Evolutionary conservation across 2,329 filamentous ascomycete species (phyloP), one percentile per base, ranked within the genome.

Genomic region (Bipolaris victoriae): DNA sequence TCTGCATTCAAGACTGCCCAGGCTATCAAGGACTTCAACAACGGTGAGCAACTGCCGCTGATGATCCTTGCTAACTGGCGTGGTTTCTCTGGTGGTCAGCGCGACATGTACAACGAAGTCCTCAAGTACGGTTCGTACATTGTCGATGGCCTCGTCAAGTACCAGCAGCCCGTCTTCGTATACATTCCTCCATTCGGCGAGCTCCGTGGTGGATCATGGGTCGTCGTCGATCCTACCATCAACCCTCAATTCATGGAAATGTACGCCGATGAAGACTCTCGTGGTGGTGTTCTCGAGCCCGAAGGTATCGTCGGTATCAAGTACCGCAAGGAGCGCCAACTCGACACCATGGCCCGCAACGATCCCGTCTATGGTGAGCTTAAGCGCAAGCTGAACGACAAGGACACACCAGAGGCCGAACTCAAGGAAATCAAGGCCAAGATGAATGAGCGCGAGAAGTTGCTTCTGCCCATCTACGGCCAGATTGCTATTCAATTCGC

Each of bases 61-160:
- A 98, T 99, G 92, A 99, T 99, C 76, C 88, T 99, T 64, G 95
- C 95, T 80, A 99, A 99, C 86, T 99, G 95, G 95, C 90, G 95
- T 88, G 95, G 95, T 83, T 99, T 99, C 91, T 99, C 95, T 67
- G 95, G 95, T 83, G 95, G 95, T 65, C 95, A 99, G 82, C 92
- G 94, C 69, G 95, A 99, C 81, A 99, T 99, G 95, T 99, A 96
- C 88, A 97, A 98, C 82, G 95, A 99, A 81, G 95, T 99, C 15
- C 88, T 99, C 79, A 99, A 99, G 84, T 99, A 99, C 74, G 95
- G 95, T 75, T 97, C 94, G 16, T 98, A 95, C 85, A 99, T 99
- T 74, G 95, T 99, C 68, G 95, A 99, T 73, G 94, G 94, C 53
- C 89, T 99, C 46, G 92, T 97, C 84, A 96, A 97, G 82, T 99